These are phyloP conservation scores for Karstenula rhodostoma DNA, from an alignment of 2,329 filamentous ascomycete species.

Conservation along the genomic window DNA sequence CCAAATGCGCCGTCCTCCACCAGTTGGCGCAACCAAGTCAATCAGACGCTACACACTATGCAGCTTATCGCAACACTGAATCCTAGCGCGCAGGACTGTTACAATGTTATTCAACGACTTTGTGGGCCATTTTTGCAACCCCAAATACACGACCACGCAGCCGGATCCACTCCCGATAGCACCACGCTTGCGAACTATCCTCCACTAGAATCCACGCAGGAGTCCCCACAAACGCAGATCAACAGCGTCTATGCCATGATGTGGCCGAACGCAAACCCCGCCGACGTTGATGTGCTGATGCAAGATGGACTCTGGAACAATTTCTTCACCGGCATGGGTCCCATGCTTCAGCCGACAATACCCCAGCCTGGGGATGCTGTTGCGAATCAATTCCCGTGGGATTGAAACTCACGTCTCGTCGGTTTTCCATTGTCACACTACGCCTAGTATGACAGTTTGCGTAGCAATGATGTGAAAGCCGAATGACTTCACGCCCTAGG, in stretches of 20 bases:
- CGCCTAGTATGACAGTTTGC: too few relatives aligned
- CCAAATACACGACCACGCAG: slow-evolving; percentile 5
- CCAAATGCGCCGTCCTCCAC: slow-evolving; percentile 47
- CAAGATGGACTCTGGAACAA: slow-evolving; percentile 27
- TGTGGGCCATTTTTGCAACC: slow-evolving; percentile 42
- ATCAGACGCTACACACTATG: slow-evolving; percentile 48
- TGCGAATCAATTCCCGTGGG: slow-evolving; percentile 7
- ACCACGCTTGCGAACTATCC: slow-evolving; percentile 15
- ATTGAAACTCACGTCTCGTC: neutral
- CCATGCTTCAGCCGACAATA: slow-evolving; percentile 3
- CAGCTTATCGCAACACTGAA: slow-evolving; percentile 51
- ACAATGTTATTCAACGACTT: slow-evolving; percentile 53
- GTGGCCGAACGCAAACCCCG: slow-evolving; percentile 27
- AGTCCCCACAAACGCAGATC: slow-evolving; percentile 27
- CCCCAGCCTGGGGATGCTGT: neutral
- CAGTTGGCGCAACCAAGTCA: slow-evolving; percentile 55
- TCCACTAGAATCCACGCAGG: slow-evolving; percentile 16
- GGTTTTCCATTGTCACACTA: neutral
- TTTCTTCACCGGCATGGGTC: slow-evolving; percentile 14
- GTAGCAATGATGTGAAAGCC: too few relatives aligned
- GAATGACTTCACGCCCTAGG: too few relatives aligned
- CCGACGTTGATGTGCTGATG: slow-evolving; percentile 27
- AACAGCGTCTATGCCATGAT: slow-evolving; percentile 28
- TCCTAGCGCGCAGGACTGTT: slow-evolving; percentile 53
- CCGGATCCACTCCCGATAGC: slow-evolving; percentile 15